Base-by-base conservation (phyloP, 371 early-diverging fungal genomes). In the Rhizomucor miehei region DNA sequence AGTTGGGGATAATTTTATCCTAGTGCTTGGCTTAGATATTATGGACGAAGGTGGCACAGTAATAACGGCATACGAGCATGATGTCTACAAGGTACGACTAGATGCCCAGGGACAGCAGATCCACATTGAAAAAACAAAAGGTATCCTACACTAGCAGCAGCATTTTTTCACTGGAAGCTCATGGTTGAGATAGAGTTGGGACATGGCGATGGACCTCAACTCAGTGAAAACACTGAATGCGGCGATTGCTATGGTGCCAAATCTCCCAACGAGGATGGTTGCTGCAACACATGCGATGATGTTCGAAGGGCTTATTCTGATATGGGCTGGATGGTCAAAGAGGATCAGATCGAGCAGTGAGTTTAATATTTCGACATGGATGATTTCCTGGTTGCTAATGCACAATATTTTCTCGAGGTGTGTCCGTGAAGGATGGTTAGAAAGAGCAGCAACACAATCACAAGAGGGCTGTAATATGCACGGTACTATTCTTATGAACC, bases 261-360 rank as follows among this genome's bases (percentile, higher is more conserved):
- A 21, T 85, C 87, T 0, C 65, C 57, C 6, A 78, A 71, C 38
- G 85, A 82, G 16, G 54, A 19, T 10, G 52, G 55, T n/a, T 98
- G 98, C 75, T 97, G 98, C 71, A 94, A 96, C 67, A 90, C 94
- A 0, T 98, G 98, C 66, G 91, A 91, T 35, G 92, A 91, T 5
- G 93, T 98, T 20, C 80, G 84, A 44, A 72, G 81, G 49, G 93
- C 95, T 0, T 96, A 98, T 63, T 67, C 66, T 2, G 79, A 75
- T 21, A 71, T 70, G 41, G 91, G 92, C 8, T 96, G 95, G 97
- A 79, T 84, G 1, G 83, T 90, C 4, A 19, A 44, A 8, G 55
- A 46, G 35, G 51, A 41, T 1, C 13, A 19, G 2, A 46, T 56
- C 11, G 54, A 29, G 36, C 43, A 51, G 37, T 44, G 21, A 34